Evolutionary conservation across 345 rosid genomes (phyloP).

Genomic region (Euphorbia pulcherrima): DNA sequence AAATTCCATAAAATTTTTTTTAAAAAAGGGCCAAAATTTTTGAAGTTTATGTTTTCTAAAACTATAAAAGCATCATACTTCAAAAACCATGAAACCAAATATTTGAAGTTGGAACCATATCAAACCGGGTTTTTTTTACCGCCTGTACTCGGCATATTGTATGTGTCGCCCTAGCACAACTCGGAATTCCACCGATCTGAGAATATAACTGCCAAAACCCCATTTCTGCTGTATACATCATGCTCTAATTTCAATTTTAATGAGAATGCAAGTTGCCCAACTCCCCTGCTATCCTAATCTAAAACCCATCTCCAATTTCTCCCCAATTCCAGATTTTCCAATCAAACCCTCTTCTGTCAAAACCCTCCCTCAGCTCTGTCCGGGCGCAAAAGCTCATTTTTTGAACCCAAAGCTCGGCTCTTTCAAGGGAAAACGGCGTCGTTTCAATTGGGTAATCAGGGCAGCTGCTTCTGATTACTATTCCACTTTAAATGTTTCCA

Average conservation of each 20-base stretch:
- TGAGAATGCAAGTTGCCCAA: not conserved
- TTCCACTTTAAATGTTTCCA: constrained; percentile 54
- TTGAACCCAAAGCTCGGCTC: not conserved
- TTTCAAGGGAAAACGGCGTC: constrained; percentile 18
- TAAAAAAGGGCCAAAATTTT: no score
- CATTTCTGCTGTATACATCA: not conserved
- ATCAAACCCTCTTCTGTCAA: not conserved
- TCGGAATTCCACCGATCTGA: no score
- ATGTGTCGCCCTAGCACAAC: no score
- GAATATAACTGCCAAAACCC: not conserved
- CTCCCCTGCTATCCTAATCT: not conserved
- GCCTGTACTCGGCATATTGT: no score
- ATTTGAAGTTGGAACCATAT: no score
- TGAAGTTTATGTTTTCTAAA: no score
- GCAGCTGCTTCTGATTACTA: constrained; percentile 53
- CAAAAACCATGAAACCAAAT: no score
- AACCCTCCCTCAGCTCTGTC: not conserved
- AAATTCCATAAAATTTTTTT: no score
- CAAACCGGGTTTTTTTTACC: no score
- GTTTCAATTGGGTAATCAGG: constrained; percentile 20
- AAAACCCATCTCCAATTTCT: not conserved
- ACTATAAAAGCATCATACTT: no score
- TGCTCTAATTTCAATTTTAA: not conserved
- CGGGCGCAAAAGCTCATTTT: not conserved
- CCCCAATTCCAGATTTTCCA: not conserved